Evolutionary conservation across 805 yeast species (phyloP).

Genomic region (Sungouiozyma ichnusensis): DNA sequence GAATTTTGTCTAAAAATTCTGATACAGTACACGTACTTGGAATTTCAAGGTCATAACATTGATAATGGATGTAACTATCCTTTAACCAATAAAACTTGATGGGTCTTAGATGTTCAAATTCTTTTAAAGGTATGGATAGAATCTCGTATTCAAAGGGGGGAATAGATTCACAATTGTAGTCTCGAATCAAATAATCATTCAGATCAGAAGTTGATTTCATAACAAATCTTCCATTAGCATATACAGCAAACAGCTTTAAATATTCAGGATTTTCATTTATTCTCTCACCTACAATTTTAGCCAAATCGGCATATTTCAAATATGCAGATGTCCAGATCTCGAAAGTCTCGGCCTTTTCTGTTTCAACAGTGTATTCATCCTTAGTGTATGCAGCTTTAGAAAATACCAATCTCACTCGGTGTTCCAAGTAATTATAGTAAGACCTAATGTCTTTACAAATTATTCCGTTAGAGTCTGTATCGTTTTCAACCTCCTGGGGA

Average conservation of each 20-base stretch:
- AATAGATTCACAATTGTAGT: slow-evolving; percentile 26
- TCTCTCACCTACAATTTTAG: slow-evolving; percentile 46
- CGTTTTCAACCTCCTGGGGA: slow-evolving; percentile 1
- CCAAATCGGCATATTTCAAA: slow-evolving; percentile 48
- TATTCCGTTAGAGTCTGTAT: not conserved
- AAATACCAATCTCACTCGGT: slow-evolving; percentile 51
- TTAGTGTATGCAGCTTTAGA: slow-evolving; percentile 16
- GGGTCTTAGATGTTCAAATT: slow-evolving; percentile 64
- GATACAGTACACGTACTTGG: slow-evolving; percentile 48
- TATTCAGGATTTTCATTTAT: slow-evolving; percentile 47
- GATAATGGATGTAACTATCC: slow-evolving; percentile 60
- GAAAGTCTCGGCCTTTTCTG: slow-evolving; percentile 23
- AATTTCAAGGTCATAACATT: slow-evolving; percentile 57
- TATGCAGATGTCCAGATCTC: slow-evolving; percentile 62
- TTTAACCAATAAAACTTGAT: slow-evolving; percentile 64
- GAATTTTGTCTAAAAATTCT: slow-evolving; percentile 46
- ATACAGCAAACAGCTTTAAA: slow-evolving; percentile 56
- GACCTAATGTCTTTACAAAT: slow-evolving; percentile 32
- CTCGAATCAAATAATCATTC: slow-evolving; percentile 30
- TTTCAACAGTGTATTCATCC: slow-evolving; percentile 22
- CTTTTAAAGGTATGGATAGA: slow-evolving; percentile 61
- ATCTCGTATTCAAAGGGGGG: slow-evolving; percentile 63
- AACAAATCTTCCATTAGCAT: slow-evolving; percentile 48
- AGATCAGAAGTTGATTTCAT: slow-evolving; percentile 28
- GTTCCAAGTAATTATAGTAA: slow-evolving; percentile 44